Conservation (phyloP, 139 green algal genomes). For the Chlorella ohadii region DNA sequence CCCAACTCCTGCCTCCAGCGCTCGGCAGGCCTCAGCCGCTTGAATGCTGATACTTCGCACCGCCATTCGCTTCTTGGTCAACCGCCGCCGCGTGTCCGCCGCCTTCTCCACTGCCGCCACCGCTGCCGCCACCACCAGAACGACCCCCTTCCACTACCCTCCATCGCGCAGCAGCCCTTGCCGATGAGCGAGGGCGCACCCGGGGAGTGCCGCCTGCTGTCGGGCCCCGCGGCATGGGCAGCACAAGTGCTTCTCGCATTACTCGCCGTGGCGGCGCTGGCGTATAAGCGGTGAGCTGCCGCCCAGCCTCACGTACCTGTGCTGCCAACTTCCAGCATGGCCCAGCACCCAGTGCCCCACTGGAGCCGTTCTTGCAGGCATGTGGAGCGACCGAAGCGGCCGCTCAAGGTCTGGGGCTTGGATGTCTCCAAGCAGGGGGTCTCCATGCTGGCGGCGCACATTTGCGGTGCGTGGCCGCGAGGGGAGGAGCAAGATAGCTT, state of each 20-base stretch:
- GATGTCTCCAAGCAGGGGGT: slow-evolving; percentile 73
- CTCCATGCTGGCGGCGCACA: slow-evolving; percentile 51
- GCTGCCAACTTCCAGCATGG: too few species aligned
- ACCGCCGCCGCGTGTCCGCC: too few species aligned
- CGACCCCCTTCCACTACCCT: not conserved
- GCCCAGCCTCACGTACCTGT: not conserved
- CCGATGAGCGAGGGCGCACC: not conserved
- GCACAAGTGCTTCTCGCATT: slow-evolving; percentile 48
- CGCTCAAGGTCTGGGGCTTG: slow-evolving; percentile 59
- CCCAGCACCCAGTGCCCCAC: too few species aligned
- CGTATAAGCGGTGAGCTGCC: slow-evolving; percentile 46
- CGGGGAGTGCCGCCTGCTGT: slow-evolving; percentile 50
- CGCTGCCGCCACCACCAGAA: not conserved
- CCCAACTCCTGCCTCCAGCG: too few species aligned
- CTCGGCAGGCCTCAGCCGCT: too few species aligned
- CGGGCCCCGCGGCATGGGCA: slow-evolving; percentile 29
- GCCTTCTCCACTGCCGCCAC: too few species aligned
- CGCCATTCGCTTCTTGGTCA: too few species aligned
- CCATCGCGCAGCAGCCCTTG: not conserved
- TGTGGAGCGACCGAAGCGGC: slow-evolving; percentile 52
- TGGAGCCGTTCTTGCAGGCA: slow-evolving; percentile 16
- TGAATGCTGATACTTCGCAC: too few species aligned
- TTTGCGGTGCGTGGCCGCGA: slow-evolving; percentile 48
- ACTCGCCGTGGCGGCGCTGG: slow-evolving; percentile 40
- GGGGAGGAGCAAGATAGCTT: too few species aligned